These are phyloP conservation scores for Boletellus deceptivus DNA, from an alignment of 1,284 basidiomycete species.

Conservation along the genomic window DNA sequence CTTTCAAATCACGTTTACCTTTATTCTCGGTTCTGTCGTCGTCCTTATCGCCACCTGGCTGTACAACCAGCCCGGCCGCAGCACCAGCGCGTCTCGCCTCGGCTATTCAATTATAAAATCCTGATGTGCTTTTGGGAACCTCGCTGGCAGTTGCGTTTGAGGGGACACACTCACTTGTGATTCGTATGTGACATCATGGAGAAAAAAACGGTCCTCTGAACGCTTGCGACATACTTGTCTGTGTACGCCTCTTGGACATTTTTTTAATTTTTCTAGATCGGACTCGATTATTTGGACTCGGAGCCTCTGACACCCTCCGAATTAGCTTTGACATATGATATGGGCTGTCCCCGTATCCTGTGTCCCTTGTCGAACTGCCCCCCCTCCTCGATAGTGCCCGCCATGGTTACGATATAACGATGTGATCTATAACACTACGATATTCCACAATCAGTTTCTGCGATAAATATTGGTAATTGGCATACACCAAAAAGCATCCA, in stretches of 20 bases:
- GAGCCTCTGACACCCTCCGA: constrained; percentile 12
- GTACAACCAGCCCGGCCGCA: constrained; percentile 70
- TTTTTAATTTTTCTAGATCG: constrained; percentile 25
- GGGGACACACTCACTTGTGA: not conserved
- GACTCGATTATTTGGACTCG: constrained; percentile 25
- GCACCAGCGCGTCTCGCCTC: constrained; percentile 25
- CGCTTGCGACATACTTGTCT: constrained; percentile 22
- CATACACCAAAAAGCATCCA: not conserved
- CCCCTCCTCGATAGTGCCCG: constrained; percentile 10
- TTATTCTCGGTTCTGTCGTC: constrained; percentile 77
- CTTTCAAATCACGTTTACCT: constrained; percentile 83
- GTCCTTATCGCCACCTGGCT: constrained; percentile 88
- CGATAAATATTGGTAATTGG: constrained; percentile 8
- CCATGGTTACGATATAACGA: constrained; percentile 26
- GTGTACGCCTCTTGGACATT: constrained; percentile 24
- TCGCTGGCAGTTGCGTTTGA: not conserved
- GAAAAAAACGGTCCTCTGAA: constrained; percentile 11
- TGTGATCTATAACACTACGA: constrained; percentile 31
- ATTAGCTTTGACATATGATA: constrained; percentile 23
- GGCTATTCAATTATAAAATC: constrained; percentile 31
- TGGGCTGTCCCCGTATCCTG: constrained; percentile 15
- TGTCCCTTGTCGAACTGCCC: constrained; percentile 10
- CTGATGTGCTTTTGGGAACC: constrained; percentile 11
- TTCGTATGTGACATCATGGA: constrained; percentile 9
- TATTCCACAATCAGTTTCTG: constrained; percentile 16